Evolutionary conservation across 306 rosid species (phyloP).

Genomic region (Sophora flavescens): DNA sequence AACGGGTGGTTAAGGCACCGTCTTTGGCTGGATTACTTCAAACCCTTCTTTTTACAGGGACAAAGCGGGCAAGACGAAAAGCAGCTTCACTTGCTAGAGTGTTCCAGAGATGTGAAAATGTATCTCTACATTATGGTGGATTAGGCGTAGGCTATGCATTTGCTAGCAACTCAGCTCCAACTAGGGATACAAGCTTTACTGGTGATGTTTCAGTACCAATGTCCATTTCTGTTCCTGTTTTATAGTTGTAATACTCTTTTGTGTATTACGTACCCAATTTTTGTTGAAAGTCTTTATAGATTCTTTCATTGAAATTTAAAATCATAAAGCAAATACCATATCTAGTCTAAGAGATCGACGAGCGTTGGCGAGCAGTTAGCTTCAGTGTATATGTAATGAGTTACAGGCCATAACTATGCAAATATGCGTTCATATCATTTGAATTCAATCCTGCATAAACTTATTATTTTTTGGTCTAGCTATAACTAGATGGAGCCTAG

Average conservation of each 20-base stretch:
- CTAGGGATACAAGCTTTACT: slow-evolving; percentile 72
- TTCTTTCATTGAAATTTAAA: slow-evolving; percentile 86
- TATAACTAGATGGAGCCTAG: slow-evolving; percentile 16
- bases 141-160: slow-evolving; percentile 80
- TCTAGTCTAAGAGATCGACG: slow-evolving; percentile 48
- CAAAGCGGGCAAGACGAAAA: slow-evolving; percentile 93
- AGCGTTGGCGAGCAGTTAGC: slow-evolving; percentile 49
- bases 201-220: slow-evolving; percentile 82
- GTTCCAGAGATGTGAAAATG: slow-evolving; percentile 79
- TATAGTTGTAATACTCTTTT: slow-evolving; percentile 64
- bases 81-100: slow-evolving; percentile 97
- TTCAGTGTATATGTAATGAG: slow-evolving; percentile 50
- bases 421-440: slow-evolving; percentile 12
- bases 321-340: slow-evolving; percentile 56
- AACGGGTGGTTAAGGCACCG: slow-evolving; percentile 83
- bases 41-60: slow-evolving; percentile 81
- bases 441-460: background rate
- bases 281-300: slow-evolving; percentile 66
- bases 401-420: slow-evolving; percentile 24
- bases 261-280: slow-evolving; percentile 57
- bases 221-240: slow-evolving; percentile 85
- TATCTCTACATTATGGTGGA: slow-evolving; percentile 77
- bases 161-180: slow-evolving; percentile 73
- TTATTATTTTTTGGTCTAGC: background rate
- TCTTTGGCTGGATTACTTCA: slow-evolving; percentile 89